These are phyloP conservation scores for Sclerotinia minor DNA, from an alignment of 2,329 filamentous ascomycete genomes.

Conservation along the genomic window DNA sequence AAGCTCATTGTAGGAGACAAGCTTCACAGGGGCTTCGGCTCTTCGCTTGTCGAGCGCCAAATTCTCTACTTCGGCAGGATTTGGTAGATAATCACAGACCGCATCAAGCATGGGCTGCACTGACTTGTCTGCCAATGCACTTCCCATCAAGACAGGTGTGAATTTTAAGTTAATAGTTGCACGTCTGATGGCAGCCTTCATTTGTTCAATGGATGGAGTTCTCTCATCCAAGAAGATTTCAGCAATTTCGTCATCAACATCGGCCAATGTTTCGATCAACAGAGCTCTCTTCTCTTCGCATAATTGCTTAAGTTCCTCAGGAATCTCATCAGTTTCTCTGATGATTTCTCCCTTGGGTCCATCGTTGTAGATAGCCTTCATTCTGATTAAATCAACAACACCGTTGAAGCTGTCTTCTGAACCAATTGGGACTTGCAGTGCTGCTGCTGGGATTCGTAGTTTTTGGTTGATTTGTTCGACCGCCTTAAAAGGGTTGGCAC, in stretches of 20 bases:
- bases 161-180: conserved; percentile 90
- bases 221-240: conserved; percentile 90
- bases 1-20: conserved; percentile 89
- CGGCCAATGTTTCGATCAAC: conserved; percentile 91
- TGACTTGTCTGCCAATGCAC: conserved; percentile 89
- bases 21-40: conserved; percentile 75
- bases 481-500: conserved; percentile 95
- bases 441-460: conserved; percentile 87
- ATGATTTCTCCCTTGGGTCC: conserved; percentile 78
- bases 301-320: conserved; percentile 72
- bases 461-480: conserved; percentile 98
- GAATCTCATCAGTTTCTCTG: conserved; percentile 75
- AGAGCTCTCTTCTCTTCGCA: conserved; percentile 79
- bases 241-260: conserved; percentile 97
- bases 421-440: conserved; percentile 92
- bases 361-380: conserved; percentile 92
- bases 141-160: conserved; percentile 93
- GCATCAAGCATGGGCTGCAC: conserved; percentile 96
- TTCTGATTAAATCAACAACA: conserved; percentile 87
- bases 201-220: conserved; percentile 75
- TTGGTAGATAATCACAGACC: conserved; percentile 93
- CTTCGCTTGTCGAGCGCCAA: conserved; percentile 81
- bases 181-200: conserved; percentile 88
- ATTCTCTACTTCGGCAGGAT: conserved; percentile 87
- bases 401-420: conserved; percentile 88